A percentile compares a stretch with the other conserved stretches of the same genome.
These are phyloP conservation scores for Trebouxia sp. DNA, from an alignment of 139 green algal species.

Conservation along the genomic window DNA sequence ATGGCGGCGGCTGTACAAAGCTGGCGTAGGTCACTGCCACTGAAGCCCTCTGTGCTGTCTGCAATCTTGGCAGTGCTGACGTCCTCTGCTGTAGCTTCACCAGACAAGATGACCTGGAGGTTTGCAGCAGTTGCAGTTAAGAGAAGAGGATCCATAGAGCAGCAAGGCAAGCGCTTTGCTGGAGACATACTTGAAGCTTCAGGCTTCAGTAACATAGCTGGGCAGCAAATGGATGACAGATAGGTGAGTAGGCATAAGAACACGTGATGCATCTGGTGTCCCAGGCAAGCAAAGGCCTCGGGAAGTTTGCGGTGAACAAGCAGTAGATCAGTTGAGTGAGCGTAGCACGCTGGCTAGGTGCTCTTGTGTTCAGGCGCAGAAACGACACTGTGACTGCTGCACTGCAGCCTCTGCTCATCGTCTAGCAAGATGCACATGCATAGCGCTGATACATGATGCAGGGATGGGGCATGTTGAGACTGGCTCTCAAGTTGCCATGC, in stretches of 20 bases:
- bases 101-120: slow-evolving; percentile 43
- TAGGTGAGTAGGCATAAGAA: not conserved
- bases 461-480: too few relatives aligned
- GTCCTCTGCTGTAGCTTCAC: slow-evolving; percentile 36
- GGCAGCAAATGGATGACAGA: not conserved
- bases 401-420: too few relatives aligned
- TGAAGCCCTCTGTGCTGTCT: slow-evolving; percentile 45
- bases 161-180: too few relatives aligned
- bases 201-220: not conserved
- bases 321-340: not conserved
- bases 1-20: slow-evolving; percentile 52
- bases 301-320: not conserved
- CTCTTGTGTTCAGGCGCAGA: not conserved
- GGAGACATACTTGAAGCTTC: not conserved
- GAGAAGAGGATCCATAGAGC: too few relatives aligned
- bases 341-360: not conserved
- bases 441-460: too few relatives aligned
- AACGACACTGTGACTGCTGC: not conserved
- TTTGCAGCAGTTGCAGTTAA: not conserved
- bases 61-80: slow-evolving; percentile 41
- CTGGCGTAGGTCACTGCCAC: slow-evolving; percentile 47
- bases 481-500: too few relatives aligned
- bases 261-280: too few relatives aligned
- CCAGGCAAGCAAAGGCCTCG: too few relatives aligned
- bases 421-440: too few relatives aligned